A percentile compares a stretch with the other conserved stretches of the same genome.
Evolutionary conservation across 352 stramenopile genomes (phyloP).

Genomic region (Globisporangium camurandrum): DNA sequence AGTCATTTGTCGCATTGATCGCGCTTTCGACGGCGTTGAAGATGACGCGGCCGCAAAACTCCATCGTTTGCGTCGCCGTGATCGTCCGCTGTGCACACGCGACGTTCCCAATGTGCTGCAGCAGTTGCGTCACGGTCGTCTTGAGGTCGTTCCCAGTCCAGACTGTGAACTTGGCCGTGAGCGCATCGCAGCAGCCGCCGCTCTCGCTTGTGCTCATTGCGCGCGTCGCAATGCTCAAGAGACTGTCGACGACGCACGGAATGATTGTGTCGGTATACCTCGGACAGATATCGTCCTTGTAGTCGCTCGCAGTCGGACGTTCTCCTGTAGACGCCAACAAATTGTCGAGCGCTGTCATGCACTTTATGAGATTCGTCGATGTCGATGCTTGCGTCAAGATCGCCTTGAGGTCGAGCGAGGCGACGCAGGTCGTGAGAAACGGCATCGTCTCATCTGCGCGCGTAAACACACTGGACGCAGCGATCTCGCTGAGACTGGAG

Average conservation of each 20-base stretch:
- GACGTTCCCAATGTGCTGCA: conserved; percentile 18
- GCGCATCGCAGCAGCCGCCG: conserved; percentile 30
- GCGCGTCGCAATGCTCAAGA: conserved; percentile 18
- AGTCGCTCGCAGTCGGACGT: conserved; percentile 5
- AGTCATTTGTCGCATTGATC: neutral
- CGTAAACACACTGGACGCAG: conserved; percentile 14
- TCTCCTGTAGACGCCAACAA: conserved; percentile 6
- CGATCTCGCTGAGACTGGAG: conserved; percentile 4
- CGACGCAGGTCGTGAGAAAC: conserved; percentile 34
- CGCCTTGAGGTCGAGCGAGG: conserved; percentile 21
- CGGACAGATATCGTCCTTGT: conserved; percentile 17
- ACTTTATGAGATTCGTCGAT: conserved; percentile 16
- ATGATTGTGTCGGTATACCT: conserved; percentile 22
- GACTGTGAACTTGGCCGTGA: conserved; percentile 26
- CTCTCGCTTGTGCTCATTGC: conserved; percentile 13
- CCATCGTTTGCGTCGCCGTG: conserved; percentile 9
- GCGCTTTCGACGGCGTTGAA: conserved; percentile 17
- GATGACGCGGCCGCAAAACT: conserved; percentile 31
- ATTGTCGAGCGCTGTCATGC: conserved; percentile 16
- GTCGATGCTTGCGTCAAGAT: conserved; percentile 12
- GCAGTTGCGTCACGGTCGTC: conserved; percentile 18
- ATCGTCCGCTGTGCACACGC: conserved; percentile 26
- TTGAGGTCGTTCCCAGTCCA: conserved; percentile 26
- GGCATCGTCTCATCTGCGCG: conserved; percentile 20
- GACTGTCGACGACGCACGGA: conserved; percentile 24